Conservation (phyloP, 768 basidiomycete species). For the Cystobasidium ongulense region DNA sequence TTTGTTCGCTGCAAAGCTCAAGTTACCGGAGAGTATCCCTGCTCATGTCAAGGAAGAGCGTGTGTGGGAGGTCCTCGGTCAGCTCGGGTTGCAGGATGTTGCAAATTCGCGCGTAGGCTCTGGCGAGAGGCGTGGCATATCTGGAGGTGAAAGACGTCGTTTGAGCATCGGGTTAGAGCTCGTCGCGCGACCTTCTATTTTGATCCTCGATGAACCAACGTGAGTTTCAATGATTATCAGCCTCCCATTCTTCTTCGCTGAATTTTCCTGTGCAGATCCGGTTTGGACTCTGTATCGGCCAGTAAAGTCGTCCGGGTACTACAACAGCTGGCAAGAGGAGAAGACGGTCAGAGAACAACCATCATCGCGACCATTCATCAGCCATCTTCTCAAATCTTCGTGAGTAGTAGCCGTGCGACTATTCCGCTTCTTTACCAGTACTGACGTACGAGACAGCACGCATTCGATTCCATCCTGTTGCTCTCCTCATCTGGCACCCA, state of each 20-base stretch:
- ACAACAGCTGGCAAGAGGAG: conserved; percentile 55
- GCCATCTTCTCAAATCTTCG: conserved; percentile 30
- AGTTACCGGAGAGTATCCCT: conserved; percentile 55
- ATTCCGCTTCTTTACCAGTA: background rate
- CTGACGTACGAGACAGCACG: conserved; percentile 46
- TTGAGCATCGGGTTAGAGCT: conserved; percentile 86
- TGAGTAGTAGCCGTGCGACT: background rate
- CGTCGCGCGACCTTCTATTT: conserved; percentile 70
- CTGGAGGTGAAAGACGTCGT: conserved; percentile 81
- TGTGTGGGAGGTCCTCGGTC: conserved; percentile 61
- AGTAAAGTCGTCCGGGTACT: conserved; percentile 69
- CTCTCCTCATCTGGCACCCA: conserved; percentile 63
- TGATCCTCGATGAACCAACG: conserved; percentile 77
- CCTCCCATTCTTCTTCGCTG: background rate
- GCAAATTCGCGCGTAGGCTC: conserved; percentile 67
- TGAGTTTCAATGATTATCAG: conserved; percentile 35
- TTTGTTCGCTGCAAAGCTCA: conserved; percentile 73
- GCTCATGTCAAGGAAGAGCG: conserved; percentile 41
- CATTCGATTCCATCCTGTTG: conserved; percentile 71
- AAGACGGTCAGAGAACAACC: conserved; percentile 51
- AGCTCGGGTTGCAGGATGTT: conserved; percentile 65
- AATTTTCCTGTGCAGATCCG: conserved; percentile 49
- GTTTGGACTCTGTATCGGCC: conserved; percentile 81
- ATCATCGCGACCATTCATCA: conserved; percentile 55
- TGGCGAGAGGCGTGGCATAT: conserved; percentile 69